These are phyloP conservation scores for Candida sanyaensis DNA, from an alignment of 1,139 yeast genomes.

Conservation along the genomic window DNA sequence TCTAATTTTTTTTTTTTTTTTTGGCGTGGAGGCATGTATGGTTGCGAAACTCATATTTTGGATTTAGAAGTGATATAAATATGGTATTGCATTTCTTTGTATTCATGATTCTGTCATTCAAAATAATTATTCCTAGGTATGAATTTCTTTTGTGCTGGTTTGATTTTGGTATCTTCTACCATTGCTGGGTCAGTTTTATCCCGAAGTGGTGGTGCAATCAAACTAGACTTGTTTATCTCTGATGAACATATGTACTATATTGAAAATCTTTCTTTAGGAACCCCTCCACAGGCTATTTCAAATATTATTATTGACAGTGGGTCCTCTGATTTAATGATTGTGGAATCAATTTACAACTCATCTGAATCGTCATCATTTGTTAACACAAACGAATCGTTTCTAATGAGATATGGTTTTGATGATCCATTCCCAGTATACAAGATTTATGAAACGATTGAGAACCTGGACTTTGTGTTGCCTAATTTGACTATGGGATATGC, in stretches of 20 bases:
- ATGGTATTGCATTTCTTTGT: not conserved
- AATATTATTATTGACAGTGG: conserved; percentile 24
- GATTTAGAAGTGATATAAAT: not conserved
- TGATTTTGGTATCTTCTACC: not conserved
- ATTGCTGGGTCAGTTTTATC: not conserved
- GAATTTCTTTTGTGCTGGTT: not conserved
- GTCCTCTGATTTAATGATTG: conserved; percentile 22
- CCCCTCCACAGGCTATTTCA: conserved; percentile 17
- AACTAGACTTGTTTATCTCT: conserved; percentile 1
- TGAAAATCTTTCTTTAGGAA: conserved; percentile 18
- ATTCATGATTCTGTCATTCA: not conserved
- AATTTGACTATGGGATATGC: conserved; percentile 11
- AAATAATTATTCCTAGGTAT: not conserved
- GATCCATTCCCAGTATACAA: conserved; percentile 13
- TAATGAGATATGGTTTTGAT: conserved; percentile 19
- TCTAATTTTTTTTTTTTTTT: too few relatives aligned
- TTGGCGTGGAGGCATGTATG: not conserved
- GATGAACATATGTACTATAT: conserved; percentile 15
- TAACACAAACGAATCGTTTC: conserved; percentile 11
- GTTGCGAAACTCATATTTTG: not conserved
- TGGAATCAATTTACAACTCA: conserved; percentile 11
- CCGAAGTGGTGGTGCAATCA: not conserved
- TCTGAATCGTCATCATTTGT: conserved; percentile 15
- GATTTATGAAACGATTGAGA: conserved; percentile 15
- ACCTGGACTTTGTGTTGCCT: conserved; percentile 2